Evolutionary conservation across 2,329 filamentous ascomycete genomes (phyloP).

Genomic region (Talaromyces sp.): DNA sequence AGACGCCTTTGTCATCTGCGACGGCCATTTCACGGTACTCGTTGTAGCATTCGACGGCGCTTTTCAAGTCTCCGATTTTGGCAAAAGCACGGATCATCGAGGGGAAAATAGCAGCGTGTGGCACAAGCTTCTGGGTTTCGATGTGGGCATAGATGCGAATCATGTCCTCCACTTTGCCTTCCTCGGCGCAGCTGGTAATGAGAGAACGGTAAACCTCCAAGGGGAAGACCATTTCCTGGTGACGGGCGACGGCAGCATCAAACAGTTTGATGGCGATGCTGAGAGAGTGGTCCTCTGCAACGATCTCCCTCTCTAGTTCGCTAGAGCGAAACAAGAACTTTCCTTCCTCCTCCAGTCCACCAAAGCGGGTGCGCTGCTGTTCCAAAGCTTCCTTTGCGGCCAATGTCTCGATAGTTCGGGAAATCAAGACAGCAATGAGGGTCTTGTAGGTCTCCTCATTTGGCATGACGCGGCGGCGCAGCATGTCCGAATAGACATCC

Average conservation of each 20-base stretch:
- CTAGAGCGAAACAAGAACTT: slow-evolving; percentile 86
- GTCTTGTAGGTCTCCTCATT: slow-evolving; percentile 84
- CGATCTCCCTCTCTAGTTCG: slow-evolving; percentile 79
- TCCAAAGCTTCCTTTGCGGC: slow-evolving; percentile 69
- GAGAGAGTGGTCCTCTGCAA: slow-evolving; percentile 81
- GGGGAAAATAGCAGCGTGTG: slow-evolving; percentile 77
- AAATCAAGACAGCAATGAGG: slow-evolving; percentile 74
- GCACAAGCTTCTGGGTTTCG: slow-evolving; percentile 69
- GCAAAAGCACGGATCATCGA: slow-evolving; percentile 95
- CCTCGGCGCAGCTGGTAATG: slow-evolving; percentile 79
- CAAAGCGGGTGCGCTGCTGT: slow-evolving; percentile 76
- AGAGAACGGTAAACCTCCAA: slow-evolving; percentile 79
- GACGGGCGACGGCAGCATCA: slow-evolving; percentile 62
- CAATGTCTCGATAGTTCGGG: slow-evolving; percentile 72
- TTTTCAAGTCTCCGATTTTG: slow-evolving; percentile 71
- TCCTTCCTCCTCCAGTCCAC: slow-evolving; percentile 75
- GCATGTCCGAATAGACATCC: slow-evolving; percentile 95
- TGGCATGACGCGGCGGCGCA: slow-evolving; percentile 73
- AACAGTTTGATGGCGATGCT: slow-evolving; percentile 83
- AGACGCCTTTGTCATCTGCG: slow-evolving; percentile 68
- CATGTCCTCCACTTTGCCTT: slow-evolving; percentile 81
- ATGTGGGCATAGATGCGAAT: slow-evolving; percentile 86
- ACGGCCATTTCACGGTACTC: slow-evolving; percentile 90
- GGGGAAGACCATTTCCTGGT: slow-evolving; percentile 61
- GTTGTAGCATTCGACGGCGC: slow-evolving; percentile 90